Evolutionary conservation across 768 basidiomycete species (phyloP), one percentile per base, ranked within the genome.

Genomic region (Mycena polygramma): DNA sequence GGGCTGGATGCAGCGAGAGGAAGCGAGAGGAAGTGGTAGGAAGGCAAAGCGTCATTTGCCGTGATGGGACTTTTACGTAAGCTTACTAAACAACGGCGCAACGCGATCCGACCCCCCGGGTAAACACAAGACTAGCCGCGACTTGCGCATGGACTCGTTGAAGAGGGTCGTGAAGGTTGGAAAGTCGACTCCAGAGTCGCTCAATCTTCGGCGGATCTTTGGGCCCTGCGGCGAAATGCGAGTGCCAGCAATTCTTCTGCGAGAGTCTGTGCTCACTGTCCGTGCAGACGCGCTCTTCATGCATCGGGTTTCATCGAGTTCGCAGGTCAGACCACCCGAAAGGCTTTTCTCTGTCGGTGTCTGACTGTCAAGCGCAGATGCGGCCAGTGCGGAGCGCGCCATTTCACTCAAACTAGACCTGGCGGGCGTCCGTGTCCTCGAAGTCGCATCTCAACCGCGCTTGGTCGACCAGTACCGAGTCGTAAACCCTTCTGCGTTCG

Each of bases 151-250:
- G 77, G 74, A 75, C 63, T 69, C 68, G 37, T 68, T 78, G 64
- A 74, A 63, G 57, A 73, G 69, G 43, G 72, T 79, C 54, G 72
- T 79, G 58, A 79, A 80, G 43, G 77, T 77, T 24, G 77, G 77
- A 66, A 75, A 77, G 35, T 36, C 57, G 53, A 64, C 66, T 39
- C 41, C 61, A 4, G 72, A 67, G 9, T 58, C 60, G 35, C 64
- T 73, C 49, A 73, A 69, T 43, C 48, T 69, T 20, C 64, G 69
- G 43, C 59, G 74, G 4, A 65, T 74, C 19, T 71, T 74, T 58
- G 69, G 65, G 9, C 49, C 37, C 17, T 66, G 60, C 26, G 70
- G 68, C 37, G 69, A 71, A 63, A 70, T 73, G 72, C 61, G 43
- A 51, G 67, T 51, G 36, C 45, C 13, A 41, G 14, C 13, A 30